Evolutionary conservation across 345 rosid genomes (phyloP).

Genomic region (Camelina laxa): DNA sequence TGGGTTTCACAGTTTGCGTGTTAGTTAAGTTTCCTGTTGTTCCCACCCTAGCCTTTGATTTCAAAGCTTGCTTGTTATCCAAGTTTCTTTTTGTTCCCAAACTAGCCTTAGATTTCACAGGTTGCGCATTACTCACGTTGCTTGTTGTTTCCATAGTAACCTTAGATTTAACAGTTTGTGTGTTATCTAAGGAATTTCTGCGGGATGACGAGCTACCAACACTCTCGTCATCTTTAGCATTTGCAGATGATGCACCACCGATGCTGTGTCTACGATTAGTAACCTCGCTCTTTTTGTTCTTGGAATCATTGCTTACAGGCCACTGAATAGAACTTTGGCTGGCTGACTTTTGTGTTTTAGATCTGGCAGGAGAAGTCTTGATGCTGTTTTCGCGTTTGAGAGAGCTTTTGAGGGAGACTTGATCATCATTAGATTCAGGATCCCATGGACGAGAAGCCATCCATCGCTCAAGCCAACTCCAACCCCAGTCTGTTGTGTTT

Average conservation of each 20-base stretch:
- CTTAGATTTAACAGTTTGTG: conserved; percentile 28
- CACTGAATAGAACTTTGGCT: conserved; percentile 33
- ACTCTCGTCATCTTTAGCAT: conserved; percentile 38
- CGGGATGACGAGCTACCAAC: conserved; percentile 34
- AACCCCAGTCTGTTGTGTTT: conserved; percentile 44
- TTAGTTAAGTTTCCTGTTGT: conserved; percentile 1
- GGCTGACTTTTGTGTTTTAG: conserved; percentile 25
- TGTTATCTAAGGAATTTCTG: conserved; percentile 29
- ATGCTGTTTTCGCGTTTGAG: conserved; percentile 28
- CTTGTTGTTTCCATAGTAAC: conserved; percentile 10
- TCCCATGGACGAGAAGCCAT: conserved; percentile 51
- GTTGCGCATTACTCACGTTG: not conserved
- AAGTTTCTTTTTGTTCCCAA: conserved; percentile 17
- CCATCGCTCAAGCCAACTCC: conserved; percentile 50
- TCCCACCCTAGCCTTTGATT: conserved; percentile 12
- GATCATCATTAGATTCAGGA: conserved; percentile 35
- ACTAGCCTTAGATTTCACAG: not conserved
- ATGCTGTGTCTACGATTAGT: conserved; percentile 31
- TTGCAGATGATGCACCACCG: conserved; percentile 35
- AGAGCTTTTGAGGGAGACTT: conserved; percentile 1
- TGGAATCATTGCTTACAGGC: conserved; percentile 24
- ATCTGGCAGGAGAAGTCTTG: conserved; percentile 39
- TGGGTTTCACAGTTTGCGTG: conserved; percentile 26
- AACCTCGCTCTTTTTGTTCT: conserved; percentile 13
- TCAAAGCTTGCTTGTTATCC: conserved; percentile 13